Evolutionary conservation across 805 yeast species (phyloP).

Genomic region (Ogataea siamensis): DNA sequence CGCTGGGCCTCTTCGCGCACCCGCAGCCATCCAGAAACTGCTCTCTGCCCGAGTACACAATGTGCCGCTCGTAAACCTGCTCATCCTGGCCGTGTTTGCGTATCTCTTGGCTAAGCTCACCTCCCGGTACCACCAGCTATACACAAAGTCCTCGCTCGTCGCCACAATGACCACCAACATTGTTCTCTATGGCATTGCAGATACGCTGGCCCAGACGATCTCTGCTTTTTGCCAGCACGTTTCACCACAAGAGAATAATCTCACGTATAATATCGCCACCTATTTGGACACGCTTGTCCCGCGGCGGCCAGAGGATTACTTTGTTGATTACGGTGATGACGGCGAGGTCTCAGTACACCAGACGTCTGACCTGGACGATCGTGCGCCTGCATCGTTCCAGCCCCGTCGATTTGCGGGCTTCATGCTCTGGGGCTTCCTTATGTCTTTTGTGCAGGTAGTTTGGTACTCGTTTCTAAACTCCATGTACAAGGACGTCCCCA

Average conservation of each 20-base stretch:
- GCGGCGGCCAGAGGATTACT: conserved; percentile 24
- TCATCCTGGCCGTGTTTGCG: conserved; percentile 49
- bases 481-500: conserved; percentile 76
- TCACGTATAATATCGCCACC: conserved; percentile 20
- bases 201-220: conserved; percentile 80
- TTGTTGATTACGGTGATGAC: conserved; percentile 35
- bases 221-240: conserved; percentile 28
- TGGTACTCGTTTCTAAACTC: conserved; percentile 85
- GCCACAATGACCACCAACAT: conserved; percentile 81
- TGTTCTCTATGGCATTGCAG: conserved; percentile 86
- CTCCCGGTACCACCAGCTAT: conserved; percentile 56
- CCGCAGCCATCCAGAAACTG: neutral
- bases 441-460: conserved; percentile 79
- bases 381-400: conserved; percentile 41
- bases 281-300: conserved; percentile 20
- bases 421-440: conserved; percentile 80
- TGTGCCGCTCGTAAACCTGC: conserved; percentile 57
- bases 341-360: conserved; percentile 3
- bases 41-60: conserved; percentile 28
- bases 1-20: neutral
- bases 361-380: neutral
- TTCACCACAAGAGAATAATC: conserved; percentile 13
- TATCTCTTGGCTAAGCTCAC: conserved; percentile 51
- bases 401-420: conserved; percentile 75
- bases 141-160: conserved; percentile 62